Evolutionary conservation across 352 stramenopile genomes (phyloP).

Genomic region (Pythium aphanidermatum): DNA sequence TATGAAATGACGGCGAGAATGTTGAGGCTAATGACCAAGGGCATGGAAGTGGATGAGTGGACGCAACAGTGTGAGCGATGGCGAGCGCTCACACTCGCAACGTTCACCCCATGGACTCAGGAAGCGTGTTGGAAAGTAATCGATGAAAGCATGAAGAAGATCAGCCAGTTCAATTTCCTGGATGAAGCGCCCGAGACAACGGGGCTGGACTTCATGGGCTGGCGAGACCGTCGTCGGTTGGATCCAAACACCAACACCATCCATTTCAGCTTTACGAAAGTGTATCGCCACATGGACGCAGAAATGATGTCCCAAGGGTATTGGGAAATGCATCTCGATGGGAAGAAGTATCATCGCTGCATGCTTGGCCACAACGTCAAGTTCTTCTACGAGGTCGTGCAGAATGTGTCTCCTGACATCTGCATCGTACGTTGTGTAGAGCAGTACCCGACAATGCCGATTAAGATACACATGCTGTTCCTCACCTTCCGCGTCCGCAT

Average conservation of each 20-base stretch:
- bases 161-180: background rate
- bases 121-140: background rate
- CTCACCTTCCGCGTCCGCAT: constrained; percentile 9
- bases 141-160: background rate
- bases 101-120: constrained; percentile 1
- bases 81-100: background rate
- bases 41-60: background rate
- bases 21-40: background rate
- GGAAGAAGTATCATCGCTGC: background rate
- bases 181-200: constrained; percentile 6
- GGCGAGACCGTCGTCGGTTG: constrained; percentile 6
- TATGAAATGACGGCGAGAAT: background rate
- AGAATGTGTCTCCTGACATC: constrained; percentile 7
- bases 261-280: constrained; percentile 13
- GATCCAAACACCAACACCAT: constrained; percentile 1
- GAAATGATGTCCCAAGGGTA: background rate
- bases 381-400: constrained; percentile 12
- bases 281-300: background rate
- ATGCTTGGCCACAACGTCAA: constrained; percentile 3
- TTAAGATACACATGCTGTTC: constrained; percentile 12
- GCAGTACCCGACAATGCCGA: constrained; percentile 2
- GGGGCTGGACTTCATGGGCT: constrained; percentile 8
- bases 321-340: constrained; percentile 9
- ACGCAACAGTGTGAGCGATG: background rate
- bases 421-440: constrained; percentile 6